phyloP scores from a whole-genome alignment of 352 stramenopile genomes.

The Globisporangium uncinulatum region DNA sequence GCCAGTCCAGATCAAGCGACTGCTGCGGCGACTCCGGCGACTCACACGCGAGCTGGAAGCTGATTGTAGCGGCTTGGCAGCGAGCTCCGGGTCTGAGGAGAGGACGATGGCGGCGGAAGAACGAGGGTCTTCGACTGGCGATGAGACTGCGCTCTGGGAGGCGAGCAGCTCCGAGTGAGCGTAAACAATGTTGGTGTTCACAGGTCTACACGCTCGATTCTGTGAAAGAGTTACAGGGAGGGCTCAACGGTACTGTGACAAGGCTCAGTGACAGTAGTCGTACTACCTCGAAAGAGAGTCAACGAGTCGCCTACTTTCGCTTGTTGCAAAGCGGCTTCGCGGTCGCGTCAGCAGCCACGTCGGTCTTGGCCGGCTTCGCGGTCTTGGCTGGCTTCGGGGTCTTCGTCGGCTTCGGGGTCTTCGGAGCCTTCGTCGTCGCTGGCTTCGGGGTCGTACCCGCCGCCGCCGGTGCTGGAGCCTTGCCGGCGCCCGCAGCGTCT shows the following conservation, averaged over 20 bases:
- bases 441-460: not conserved
- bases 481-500: conserved; percentile 39
- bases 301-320: conserved; percentile 1
- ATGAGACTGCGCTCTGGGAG: not conserved
- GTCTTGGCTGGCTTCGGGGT: not conserved
- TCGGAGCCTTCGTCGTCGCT: not conserved
- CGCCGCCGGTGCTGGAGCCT: conserved; percentile 9
- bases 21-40: conserved; percentile 33
- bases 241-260: not conserved
- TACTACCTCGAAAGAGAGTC: no score
- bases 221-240: no score
- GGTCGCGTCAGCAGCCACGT: no score
- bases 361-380: not conserved
- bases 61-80: not conserved
- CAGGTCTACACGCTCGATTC: no score
- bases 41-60: not conserved
- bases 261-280: not conserved
- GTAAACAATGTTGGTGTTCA: no score
- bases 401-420: not conserved
- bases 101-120: no score
- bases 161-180: not conserved
- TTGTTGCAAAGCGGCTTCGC: conserved; percentile 5
- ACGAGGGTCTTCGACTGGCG: not conserved
- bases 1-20: conserved; percentile 36
- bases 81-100: not conserved